These are phyloP conservation scores for Schrenkiella parvula DNA, from an alignment of 345 rosid species.

Conservation along the genomic window DNA sequence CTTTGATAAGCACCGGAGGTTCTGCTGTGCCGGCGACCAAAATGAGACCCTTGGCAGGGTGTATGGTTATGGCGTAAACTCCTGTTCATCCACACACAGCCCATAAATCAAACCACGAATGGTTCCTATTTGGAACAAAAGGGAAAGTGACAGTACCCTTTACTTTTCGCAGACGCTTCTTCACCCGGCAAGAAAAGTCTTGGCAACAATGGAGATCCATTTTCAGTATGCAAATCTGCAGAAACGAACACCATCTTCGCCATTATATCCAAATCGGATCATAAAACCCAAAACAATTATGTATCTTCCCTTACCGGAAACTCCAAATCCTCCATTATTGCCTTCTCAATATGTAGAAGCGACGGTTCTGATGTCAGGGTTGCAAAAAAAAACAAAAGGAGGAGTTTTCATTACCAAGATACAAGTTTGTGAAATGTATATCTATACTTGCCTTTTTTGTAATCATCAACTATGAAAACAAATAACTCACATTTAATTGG, in stretches of 20 bases:
- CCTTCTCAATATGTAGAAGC: background rate
- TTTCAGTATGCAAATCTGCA: slow-evolving; percentile 10
- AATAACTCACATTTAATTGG: background rate
- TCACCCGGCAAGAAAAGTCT: background rate
- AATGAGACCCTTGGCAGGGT: slow-evolving; percentile 7
- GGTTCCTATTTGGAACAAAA: background rate
- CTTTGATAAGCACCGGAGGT: background rate
- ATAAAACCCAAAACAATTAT: background rate
- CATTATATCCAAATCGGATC: background rate
- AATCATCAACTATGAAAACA: background rate
- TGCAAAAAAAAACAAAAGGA: background rate
- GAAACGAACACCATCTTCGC: background rate
- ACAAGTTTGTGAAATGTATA: background rate
- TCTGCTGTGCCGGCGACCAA: slow-evolving; percentile 15
- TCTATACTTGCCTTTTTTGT: background rate
- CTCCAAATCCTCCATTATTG: slow-evolving; percentile 12
- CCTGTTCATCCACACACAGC: too few relatives aligned
- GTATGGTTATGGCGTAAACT: slow-evolving; percentile 23
- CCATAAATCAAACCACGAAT: too few relatives aligned
- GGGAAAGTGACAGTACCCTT: background rate
- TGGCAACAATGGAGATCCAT: background rate
- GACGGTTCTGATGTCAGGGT: background rate
- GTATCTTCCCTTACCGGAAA: slow-evolving; percentile 1
- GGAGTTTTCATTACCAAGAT: background rate
- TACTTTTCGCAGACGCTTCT: slow-evolving; percentile 12